Base-by-base conservation (phyloP, 2,329 filamentous ascomycete species). In the Dactylellina parvicollis region DNA sequence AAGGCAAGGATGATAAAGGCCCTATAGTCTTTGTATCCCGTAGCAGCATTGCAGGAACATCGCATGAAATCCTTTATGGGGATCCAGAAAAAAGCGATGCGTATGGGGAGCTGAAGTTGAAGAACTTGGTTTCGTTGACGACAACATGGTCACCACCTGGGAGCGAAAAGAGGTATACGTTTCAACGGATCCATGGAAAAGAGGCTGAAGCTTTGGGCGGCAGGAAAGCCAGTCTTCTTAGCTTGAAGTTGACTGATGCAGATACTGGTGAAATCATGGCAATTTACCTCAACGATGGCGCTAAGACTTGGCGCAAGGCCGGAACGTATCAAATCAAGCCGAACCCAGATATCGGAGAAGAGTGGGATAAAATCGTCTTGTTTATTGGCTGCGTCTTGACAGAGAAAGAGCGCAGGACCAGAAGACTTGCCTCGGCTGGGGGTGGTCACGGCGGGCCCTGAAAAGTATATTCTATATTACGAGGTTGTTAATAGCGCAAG, bases 251-350 rank as follows among this genome's bases (percentile, higher is more conserved):
- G 20, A 71, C 66, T 12, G 66, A 71, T 18, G 42, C 42, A 10
- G 66, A 61, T 24, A 71, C 56, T 1, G 56, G 66, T 18, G 66
- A 71, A 42, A 57, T 71, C 12, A 49, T 71, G 46, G 66, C 66
- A 2, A 71, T 56, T 4, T 71, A 71, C 26, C 16, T 71, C 1
- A 71, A 71, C 24, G 56, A 71, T 30, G 66, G 66, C 10, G 42
- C 40, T 14, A 56, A 62, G 10, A 71, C 66, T 1, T 71, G 66
- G 66, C 49, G 66, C 10, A 71, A 57, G 42, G 66, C 66, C 1
- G 66, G 56, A 3, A 71, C 66, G 7, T 71, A 56, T 20, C 66
- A 71, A 16, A 71, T 71, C 28, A 71, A 71, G 44, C 32, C 26
- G 7, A 71, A 71, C 30, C 66, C 66, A 3, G 56, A 56, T 3